These are phyloP conservation scores for Pogostemon cablin DNA, from an alignment of 257 asterid genomes.

Conservation along the genomic window DNA sequence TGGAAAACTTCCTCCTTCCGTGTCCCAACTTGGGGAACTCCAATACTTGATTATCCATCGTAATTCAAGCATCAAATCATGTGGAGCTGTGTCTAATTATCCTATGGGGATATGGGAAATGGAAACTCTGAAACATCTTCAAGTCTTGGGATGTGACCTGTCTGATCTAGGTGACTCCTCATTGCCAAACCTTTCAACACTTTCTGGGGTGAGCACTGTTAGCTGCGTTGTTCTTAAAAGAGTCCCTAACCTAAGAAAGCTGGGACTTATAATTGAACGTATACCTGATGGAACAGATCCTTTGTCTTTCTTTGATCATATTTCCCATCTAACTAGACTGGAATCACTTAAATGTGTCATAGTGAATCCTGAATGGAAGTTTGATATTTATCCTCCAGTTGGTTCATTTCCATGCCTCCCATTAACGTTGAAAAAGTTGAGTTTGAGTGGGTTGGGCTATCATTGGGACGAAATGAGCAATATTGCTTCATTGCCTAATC, in stretches of 20 bases:
- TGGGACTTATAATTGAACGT: background rate
- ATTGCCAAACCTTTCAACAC: background rate
- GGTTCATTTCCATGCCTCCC: background rate
- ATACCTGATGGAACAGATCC: background rate
- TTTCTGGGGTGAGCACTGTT: background rate
- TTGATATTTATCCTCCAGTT: too few species aligned
- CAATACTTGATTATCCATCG: slow-evolving; percentile 3
- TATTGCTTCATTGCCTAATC: background rate
- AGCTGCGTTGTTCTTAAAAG: background rate
- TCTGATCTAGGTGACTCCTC: background rate
- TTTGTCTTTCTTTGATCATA: background rate
- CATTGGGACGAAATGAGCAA: background rate
- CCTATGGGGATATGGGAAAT: background rate
- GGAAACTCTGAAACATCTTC: background rate
- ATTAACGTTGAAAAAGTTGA: background rate
- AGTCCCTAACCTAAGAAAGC: background rate
- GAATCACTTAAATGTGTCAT: background rate
- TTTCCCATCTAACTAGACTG: background rate
- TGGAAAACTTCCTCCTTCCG: background rate
- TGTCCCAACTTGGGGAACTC: slow-evolving; percentile 1
- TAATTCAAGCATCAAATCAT: background rate
- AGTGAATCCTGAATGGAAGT: background rate
- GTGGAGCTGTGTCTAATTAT: background rate
- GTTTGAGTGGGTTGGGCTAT: background rate
- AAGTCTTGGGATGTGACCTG: background rate